These are phyloP conservation scores for Anisogramma anomala DNA, from an alignment of 2,329 filamentous ascomycete genomes.

Conservation along the genomic window DNA sequence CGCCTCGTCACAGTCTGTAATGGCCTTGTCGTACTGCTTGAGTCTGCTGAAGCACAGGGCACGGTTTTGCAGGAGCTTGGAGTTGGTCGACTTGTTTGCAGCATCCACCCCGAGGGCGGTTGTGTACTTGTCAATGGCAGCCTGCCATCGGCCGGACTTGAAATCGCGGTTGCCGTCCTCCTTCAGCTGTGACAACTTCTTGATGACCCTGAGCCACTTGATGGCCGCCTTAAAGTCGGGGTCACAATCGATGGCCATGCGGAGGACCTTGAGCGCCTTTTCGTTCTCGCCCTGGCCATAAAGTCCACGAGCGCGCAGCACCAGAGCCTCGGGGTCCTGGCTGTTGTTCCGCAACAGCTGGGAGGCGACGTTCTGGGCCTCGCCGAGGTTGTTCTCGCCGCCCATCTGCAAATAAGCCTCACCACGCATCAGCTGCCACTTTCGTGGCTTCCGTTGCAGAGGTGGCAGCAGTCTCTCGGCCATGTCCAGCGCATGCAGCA, in stretches of 20 bases:
- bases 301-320: slow-evolving; percentile 74
- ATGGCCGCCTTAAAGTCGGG: slow-evolving; percentile 84
- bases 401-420: slow-evolving; percentile 91
- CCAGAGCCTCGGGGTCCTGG: slow-evolving; percentile 86
- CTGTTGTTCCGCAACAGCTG: slow-evolving; percentile 72
- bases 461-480: slow-evolving; percentile 69
- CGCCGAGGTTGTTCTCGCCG: slow-evolving; percentile 74
- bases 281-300: slow-evolving; percentile 92
- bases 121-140: slow-evolving; percentile 75
- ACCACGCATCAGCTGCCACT: slow-evolving; percentile 87
- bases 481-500: slow-evolving; percentile 79
- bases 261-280: slow-evolving; percentile 85
- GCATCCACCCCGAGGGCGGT: slow-evolving; percentile 78
- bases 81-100: slow-evolving; percentile 79
- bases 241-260: slow-evolving; percentile 78
- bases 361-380: slow-evolving; percentile 90
- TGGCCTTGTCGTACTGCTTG: slow-evolving; percentile 71
- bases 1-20: slow-evolving; percentile 76
- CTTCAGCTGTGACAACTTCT: slow-evolving; percentile 88
- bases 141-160: slow-evolving; percentile 69
- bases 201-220: slow-evolving; percentile 78
- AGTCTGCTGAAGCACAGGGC: slow-evolving; percentile 74
- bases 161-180: slow-evolving; percentile 85
- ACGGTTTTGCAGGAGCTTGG: slow-evolving; percentile 88
- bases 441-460: slow-evolving; percentile 70